These are phyloP conservation scores for Physocladia obscura DNA, from an alignment of 192 early-diverging fungal genomes.

Conservation along the genomic window DNA sequence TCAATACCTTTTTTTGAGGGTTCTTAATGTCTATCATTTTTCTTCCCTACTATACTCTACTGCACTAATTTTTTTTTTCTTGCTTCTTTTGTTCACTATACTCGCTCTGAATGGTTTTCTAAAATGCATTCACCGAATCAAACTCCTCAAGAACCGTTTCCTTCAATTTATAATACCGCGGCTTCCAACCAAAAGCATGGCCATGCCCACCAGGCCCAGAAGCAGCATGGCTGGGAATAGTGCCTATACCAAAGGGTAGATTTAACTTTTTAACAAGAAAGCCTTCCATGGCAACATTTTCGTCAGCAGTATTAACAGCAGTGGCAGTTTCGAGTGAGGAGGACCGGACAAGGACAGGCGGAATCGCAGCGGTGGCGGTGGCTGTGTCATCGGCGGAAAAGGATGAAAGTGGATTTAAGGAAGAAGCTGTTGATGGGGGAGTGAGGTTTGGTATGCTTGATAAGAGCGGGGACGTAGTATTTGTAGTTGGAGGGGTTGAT, in stretches of 20 bases:
- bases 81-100: no score
- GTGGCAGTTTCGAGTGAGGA: no score
- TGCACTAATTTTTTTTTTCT: no score
- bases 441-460: no score
- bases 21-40: not conserved
- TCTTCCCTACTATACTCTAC: not conserved
- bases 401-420: no score
- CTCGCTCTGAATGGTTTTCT: no score
- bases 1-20: constrained; percentile 54
- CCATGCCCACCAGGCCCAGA: not conserved
- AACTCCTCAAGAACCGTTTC: constrained; percentile 71
- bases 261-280: constrained; percentile 28
- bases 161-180: constrained; percentile 68
- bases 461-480: no score
- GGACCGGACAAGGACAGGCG: not conserved
- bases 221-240: no score
- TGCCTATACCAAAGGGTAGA: not conserved
- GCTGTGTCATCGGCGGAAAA: no score
- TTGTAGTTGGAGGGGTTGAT: not conserved
- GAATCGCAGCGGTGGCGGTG: not conserved
- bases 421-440: no score
- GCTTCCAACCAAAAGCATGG: constrained; percentile 80
- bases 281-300: constrained; percentile 7
- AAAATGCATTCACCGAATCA: constrained; percentile 48
- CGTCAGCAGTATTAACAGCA: not conserved